These are phyloP conservation scores for Syzygium aromaticum DNA, from an alignment of 345 rosid genomes.

Conservation along the genomic window DNA sequence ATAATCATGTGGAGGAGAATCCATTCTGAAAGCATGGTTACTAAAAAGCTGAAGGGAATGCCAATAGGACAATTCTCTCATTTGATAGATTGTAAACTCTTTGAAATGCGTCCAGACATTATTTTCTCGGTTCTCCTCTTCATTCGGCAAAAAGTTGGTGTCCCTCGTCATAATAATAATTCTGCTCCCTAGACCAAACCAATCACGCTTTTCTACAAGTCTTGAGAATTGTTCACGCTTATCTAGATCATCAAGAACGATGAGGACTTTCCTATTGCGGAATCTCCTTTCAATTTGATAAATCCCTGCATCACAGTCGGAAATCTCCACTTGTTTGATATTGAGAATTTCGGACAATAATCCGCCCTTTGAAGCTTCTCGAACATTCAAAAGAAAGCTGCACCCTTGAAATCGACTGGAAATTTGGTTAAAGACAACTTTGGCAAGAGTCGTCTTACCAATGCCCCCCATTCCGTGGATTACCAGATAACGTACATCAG, in stretches of 20 bases:
- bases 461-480: neutral
- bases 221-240: neutral
- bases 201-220: neutral
- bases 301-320: neutral
- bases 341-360: neutral
- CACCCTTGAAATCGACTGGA: neutral
- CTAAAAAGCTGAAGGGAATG: neutral
- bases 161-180: neutral
- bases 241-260: neutral
- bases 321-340: neutral
- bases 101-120: neutral
- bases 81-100: neutral
- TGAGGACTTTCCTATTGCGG: neutral
- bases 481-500: neutral
- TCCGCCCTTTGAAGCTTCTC: neutral
- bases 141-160: neutral
- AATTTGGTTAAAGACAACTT: neutral
- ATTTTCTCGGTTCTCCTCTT: neutral
- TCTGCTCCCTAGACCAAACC: neutral
- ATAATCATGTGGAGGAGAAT: neutral
- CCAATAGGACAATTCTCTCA: neutral
- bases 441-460: neutral
- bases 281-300: neutral
- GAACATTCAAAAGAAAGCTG: neutral
- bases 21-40: neutral